phyloP scores from a whole-genome alignment of 2,329 filamentous ascomycete genomes.

The Sordariomycetes sp. region DNA sequence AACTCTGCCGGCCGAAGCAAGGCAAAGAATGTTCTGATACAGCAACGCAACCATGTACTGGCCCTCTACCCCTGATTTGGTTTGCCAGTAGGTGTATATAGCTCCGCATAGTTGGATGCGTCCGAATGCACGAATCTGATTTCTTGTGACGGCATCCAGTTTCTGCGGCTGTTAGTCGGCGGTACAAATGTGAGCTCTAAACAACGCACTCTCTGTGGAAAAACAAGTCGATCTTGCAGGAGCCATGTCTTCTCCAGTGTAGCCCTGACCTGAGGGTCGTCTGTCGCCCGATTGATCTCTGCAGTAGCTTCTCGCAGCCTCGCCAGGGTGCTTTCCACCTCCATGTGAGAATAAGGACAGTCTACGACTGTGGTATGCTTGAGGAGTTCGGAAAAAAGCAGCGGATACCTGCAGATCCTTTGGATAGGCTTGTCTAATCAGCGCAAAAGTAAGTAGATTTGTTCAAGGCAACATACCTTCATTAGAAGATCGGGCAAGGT shows the following conservation, averaged over 20 bases:
- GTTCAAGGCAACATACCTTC: conserved; percentile 48
- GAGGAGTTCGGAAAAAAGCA: conserved; percentile 76
- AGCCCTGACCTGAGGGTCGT: conserved; percentile 60
- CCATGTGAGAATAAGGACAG: conserved; percentile 73
- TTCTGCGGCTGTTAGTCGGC: conserved; percentile 20
- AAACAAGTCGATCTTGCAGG: conserved; percentile 71
- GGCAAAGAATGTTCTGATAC: conserved; percentile 71
- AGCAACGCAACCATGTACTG: conserved; percentile 78
- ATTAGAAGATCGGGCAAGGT: conserved; percentile 82
- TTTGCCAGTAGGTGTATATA: conserved; percentile 76
- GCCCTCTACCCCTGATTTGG: conserved; percentile 56
- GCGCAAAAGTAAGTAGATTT: background rate
- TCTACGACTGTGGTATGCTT: conserved; percentile 78
- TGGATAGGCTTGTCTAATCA: conserved; percentile 64
- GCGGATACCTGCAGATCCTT: conserved; percentile 80
- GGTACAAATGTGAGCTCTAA: background rate
- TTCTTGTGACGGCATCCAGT: conserved; percentile 44
- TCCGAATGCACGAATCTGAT: conserved; percentile 70
- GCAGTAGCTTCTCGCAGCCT: conserved; percentile 65
- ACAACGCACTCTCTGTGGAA: conserved; percentile 57
- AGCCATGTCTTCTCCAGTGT: conserved; percentile 76
- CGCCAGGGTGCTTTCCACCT: conserved; percentile 65
- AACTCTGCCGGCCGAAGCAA: conserved; percentile 59
- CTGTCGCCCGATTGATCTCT: conserved; percentile 77
- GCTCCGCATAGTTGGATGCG: conserved; percentile 75